A percentile compares a stretch with the other conserved stretches of the same genome.
These are phyloP conservation scores for Adansonia madagascariensis DNA, from an alignment of 441 rosid species.

Conservation along the genomic window DNA sequence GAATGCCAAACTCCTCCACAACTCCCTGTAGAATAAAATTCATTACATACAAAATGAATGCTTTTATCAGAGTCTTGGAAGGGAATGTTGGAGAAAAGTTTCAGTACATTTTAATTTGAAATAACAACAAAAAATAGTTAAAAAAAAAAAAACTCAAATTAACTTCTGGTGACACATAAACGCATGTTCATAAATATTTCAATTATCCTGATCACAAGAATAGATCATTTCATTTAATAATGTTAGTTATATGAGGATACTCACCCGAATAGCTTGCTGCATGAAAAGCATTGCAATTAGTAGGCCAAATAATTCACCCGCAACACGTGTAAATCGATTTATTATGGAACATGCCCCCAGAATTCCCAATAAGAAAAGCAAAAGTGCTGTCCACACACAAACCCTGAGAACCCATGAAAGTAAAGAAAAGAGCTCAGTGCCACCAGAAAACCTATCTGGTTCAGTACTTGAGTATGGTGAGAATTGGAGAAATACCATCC, in stretches of 20 bases:
- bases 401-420: constrained; percentile 53
- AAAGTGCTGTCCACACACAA: constrained; percentile 74
- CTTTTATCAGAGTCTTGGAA: constrained; percentile 9
- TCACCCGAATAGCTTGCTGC: constrained; percentile 83
- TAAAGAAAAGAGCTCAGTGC: constrained; percentile 34
- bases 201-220: constrained; percentile 21
- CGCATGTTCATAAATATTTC: constrained; percentile 20
- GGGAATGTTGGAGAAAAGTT: background rate
- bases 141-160: background rate
- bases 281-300: constrained; percentile 85
- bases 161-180: background rate
- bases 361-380: constrained; percentile 70
- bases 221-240: constrained; percentile 5
- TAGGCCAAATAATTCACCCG: constrained; percentile 85
- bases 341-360: constrained; percentile 83
- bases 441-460: constrained; percentile 22
- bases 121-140: background rate
- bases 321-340: constrained; percentile 78
- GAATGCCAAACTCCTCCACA: constrained; percentile 74
- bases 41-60: constrained; percentile 4
- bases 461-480: constrained; percentile 24
- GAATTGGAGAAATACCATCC: constrained; percentile 58
- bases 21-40: constrained; percentile 55
- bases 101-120: constrained; percentile 9
- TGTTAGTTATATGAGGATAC: constrained; percentile 24